These are phyloP conservation scores for Boletus barrowsii DNA, from an alignment of 768 basidiomycete genomes.

Conservation along the genomic window DNA sequence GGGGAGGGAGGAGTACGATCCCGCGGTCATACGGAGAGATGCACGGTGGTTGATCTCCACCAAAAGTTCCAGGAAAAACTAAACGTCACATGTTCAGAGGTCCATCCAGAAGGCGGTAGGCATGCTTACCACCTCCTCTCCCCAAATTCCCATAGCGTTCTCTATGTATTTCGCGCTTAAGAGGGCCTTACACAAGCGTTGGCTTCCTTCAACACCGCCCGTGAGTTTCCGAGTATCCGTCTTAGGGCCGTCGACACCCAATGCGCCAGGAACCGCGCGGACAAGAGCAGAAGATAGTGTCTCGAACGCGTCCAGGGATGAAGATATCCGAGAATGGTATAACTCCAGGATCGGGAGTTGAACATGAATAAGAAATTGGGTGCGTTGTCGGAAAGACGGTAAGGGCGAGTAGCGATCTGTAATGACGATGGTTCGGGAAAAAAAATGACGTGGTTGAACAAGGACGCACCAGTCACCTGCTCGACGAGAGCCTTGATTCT, in stretches of 20 bases:
- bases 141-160: conserved; percentile 73
- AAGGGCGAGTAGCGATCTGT: conserved; percentile 89
- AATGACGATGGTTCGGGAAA: not conserved
- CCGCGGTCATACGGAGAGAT: conserved; percentile 53
- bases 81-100: conserved; percentile 6
- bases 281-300: conserved; percentile 84
- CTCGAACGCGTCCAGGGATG: conserved; percentile 93
- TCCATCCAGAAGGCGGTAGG: not conserved
- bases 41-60: conserved; percentile 66
- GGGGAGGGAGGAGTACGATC: conserved; percentile 50
- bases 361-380: conserved; percentile 77
- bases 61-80: conserved; percentile 96
- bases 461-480: conserved; percentile 76
- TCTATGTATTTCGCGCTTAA: conserved; percentile 77
- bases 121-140: conserved; percentile 77
- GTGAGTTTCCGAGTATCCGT: conserved; percentile 65
- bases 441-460: not conserved
- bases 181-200: conserved; percentile 81
- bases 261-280: conserved; percentile 88
- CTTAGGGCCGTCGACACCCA: conserved; percentile 48
- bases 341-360: conserved; percentile 82
- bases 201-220: conserved; percentile 78
- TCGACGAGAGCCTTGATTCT: conserved; percentile 82
- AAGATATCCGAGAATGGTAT: conserved; percentile 74
- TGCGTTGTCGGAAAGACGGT: conserved; percentile 71